These are phyloP conservation scores for Albatrellus sp. DNA, from an alignment of 1,284 basidiomycete species.

Conservation along the genomic window DNA sequence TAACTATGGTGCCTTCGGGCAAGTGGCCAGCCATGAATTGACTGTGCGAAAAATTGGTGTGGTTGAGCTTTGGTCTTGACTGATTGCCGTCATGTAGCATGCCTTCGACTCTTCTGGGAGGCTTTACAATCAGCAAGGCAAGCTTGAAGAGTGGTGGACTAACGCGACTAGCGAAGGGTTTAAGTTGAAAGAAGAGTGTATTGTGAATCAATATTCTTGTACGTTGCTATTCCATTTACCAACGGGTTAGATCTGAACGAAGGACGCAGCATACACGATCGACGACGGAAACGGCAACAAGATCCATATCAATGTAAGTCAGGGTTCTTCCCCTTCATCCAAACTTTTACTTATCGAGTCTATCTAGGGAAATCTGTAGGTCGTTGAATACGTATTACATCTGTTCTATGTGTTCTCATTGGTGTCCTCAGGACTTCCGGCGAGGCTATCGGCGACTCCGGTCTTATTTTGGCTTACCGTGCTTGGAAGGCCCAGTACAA, in stretches of 20 bases:
- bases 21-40: slow-evolving; percentile 83
- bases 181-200: slow-evolving; percentile 74
- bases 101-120: slow-evolving; percentile 90
- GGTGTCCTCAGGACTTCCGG: slow-evolving; percentile 51
- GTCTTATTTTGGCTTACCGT: slow-evolving; percentile 75
- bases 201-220: slow-evolving; percentile 81
- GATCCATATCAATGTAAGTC: slow-evolving; percentile 73
- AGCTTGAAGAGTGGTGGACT: slow-evolving; percentile 85
- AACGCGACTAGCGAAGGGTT: slow-evolving; percentile 78
- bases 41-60: slow-evolving; percentile 35
- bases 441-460: slow-evolving; percentile 84
- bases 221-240: slow-evolving; percentile 13
- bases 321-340: no score
- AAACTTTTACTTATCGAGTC: background rate
- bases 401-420: slow-evolving; percentile 2
- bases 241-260: background rate
- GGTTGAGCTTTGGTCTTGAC: background rate
- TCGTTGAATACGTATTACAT: slow-evolving; percentile 6
- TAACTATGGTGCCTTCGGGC: slow-evolving; percentile 84
- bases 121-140: slow-evolving; percentile 67
- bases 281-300: slow-evolving; percentile 77
- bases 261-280: slow-evolving; percentile 55
- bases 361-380: slow-evolving; percentile 60
- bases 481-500: slow-evolving; percentile 73
- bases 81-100: slow-evolving; percentile 35